Conservation (phyloP, 192 early-diverging fungal species). For the Linnemannia zychae region DNA sequence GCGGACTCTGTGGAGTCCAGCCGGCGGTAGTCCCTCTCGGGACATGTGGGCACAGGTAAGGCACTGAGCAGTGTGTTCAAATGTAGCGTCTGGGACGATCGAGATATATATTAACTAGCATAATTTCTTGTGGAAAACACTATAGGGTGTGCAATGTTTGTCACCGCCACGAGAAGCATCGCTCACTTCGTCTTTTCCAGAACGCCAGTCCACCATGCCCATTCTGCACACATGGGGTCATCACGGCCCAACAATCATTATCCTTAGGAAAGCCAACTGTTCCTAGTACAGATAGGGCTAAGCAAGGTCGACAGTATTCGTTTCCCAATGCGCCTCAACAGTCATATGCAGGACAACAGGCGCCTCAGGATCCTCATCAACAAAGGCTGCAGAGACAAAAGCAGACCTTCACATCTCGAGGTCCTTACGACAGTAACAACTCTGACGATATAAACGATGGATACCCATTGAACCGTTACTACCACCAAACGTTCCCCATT, state of each 20-base stretch:
- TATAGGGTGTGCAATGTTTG: slow-evolving; percentile 41
- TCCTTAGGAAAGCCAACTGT: not conserved
- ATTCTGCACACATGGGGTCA: slow-evolving; percentile 33
- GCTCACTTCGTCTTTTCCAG: slow-evolving; percentile 25
- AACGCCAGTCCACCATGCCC: slow-evolving; percentile 26
- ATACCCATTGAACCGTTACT: slow-evolving; percentile 13
- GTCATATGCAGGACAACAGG: slow-evolving; percentile 3
- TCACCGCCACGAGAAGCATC: slow-evolving; percentile 43
- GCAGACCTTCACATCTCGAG: not conserved
- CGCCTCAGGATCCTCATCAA: not conserved
- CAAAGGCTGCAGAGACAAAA: slow-evolving; percentile 9
- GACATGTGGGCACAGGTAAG: slow-evolving; percentile 47
- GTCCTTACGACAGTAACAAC: not conserved
- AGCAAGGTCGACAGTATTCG: slow-evolving; percentile 11
- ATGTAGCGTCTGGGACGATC: not conserved
- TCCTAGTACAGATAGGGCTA: not conserved
- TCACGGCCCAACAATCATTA: not conserved
- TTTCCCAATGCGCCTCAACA: slow-evolving; percentile 11
- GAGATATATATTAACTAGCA: not conserved
- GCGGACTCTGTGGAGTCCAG: slow-evolving; percentile 40
- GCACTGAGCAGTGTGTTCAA: not conserved
- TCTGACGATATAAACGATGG: slow-evolving; percentile 6
- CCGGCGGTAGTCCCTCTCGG: slow-evolving; percentile 14
- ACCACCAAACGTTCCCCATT: slow-evolving; percentile 9
- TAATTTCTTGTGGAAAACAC: too few relatives aligned